Evolutionary conservation across 192 early-diverging fungal genomes (phyloP).

Genomic region (Mortierella claussenii): DNA sequence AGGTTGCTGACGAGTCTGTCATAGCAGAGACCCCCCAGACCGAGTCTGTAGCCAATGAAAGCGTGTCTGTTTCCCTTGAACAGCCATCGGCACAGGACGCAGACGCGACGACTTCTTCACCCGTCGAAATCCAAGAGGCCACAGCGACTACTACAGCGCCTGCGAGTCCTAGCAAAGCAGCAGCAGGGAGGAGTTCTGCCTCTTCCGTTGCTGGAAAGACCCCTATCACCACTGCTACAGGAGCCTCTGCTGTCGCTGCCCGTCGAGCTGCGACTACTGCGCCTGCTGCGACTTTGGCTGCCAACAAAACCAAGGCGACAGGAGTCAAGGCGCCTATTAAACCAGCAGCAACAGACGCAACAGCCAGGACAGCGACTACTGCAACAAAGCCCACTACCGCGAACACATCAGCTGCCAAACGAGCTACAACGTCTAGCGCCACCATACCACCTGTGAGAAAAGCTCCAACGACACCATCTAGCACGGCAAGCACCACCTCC

Average conservation of each 20-base stretch:
- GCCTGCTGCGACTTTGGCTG: conserved; percentile 12
- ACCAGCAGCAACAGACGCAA: not conserved
- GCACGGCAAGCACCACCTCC: conserved; percentile 2
- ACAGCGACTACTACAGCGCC: no score
- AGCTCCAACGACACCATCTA: conserved; percentile 1
- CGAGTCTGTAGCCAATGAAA: not conserved
- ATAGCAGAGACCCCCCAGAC: not conserved
- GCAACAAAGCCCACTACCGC: not conserved
- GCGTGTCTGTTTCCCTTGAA: not conserved
- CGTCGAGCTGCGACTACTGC: conserved; percentile 26
- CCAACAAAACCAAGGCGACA: conserved; percentile 26
- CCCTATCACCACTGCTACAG: conserved; percentile 5
- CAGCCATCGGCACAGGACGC: not conserved
- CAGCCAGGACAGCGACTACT: not conserved
- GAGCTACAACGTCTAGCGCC: conserved; percentile 5
- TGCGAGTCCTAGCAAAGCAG: not conserved
- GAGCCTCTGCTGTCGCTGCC: conserved; percentile 11
- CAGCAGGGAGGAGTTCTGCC: no score
- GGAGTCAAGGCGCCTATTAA: conserved; percentile 10
- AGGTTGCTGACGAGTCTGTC: not conserved
- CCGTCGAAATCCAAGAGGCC: no score
- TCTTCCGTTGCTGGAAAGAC: not conserved
- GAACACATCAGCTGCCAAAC: conserved; percentile 8
- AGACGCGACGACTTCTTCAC: no score
- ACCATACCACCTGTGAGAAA: not conserved